A percentile compares a stretch with the other conserved stretches of the same genome.
phyloP scores from a whole-genome alignment of 495 filamentous ascomycete genomes.

The Diplogelasinospora grovesii region DNA sequence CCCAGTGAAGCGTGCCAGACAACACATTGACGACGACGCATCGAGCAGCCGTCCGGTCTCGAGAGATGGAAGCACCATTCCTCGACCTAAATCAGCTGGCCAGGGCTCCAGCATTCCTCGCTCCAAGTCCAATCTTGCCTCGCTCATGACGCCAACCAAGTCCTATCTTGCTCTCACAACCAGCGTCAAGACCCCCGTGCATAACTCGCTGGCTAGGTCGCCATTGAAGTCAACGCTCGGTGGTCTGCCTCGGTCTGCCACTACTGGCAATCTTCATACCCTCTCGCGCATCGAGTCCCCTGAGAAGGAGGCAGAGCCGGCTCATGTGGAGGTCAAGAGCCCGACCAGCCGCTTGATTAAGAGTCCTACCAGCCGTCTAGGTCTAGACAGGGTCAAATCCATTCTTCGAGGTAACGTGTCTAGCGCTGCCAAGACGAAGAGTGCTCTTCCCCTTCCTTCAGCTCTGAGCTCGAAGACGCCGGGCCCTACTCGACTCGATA shows the following conservation, averaged over 20 bases:
- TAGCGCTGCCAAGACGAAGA: slow-evolving; percentile 30
- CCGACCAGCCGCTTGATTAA: slow-evolving; percentile 17
- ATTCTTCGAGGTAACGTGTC: slow-evolving; percentile 39
- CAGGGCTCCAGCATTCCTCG: slow-evolving; percentile 31
- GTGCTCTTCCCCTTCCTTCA: slow-evolving; percentile 31
- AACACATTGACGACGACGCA: slow-evolving; percentile 50
- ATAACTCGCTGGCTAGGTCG: slow-evolving; percentile 26
- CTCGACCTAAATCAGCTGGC: slow-evolving; percentile 35
- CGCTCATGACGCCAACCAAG: slow-evolving; percentile 72
- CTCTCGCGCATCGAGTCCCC: neutral
- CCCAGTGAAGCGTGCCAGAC: slow-evolving; percentile 60
- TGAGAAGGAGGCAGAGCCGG: slow-evolving; percentile 16
- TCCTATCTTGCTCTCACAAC: slow-evolving; percentile 61
- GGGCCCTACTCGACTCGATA: slow-evolving; percentile 33
- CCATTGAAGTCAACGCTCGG: slow-evolving; percentile 28
- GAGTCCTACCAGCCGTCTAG: slow-evolving; percentile 33
- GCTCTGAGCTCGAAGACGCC: slow-evolving; percentile 35
- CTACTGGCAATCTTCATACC: slow-evolving; percentile 26
- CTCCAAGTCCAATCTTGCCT: slow-evolving; percentile 38
- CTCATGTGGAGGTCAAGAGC: slow-evolving; percentile 24
- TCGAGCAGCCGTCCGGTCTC: slow-evolving; percentile 48
- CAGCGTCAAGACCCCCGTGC: slow-evolving; percentile 48
- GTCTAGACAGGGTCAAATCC: slow-evolving; percentile 45
- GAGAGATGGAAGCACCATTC: slow-evolving; percentile 40
- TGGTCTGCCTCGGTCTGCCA: slow-evolving; percentile 30